phyloP scores from a whole-genome alignment of 164 flowering plant genomes.

The Brasenia schreberi region DNA sequence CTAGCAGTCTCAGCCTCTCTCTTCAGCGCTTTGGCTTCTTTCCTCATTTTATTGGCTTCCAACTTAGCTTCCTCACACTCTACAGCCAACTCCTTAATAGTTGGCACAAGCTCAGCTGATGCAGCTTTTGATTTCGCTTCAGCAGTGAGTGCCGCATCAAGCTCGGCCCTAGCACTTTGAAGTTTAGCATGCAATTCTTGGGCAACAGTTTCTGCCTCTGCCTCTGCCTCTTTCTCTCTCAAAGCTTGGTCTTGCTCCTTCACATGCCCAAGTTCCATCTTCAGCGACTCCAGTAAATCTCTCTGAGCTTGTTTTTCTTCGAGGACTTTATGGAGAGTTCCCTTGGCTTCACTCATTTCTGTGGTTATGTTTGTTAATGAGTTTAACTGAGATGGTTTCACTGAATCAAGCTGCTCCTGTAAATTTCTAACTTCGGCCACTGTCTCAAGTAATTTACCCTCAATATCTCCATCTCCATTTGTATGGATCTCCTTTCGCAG shows the following conservation, averaged over 20 bases:
- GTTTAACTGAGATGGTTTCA: slow-evolving; percentile 52
- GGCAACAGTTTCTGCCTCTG: slow-evolving; percentile 61
- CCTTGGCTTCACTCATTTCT: slow-evolving; percentile 82
- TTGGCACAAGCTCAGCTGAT: slow-evolving; percentile 49
- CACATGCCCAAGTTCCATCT: slow-evolving; percentile 54
- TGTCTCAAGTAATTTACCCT: slow-evolving; percentile 36
- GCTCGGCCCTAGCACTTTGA: slow-evolving; percentile 52
- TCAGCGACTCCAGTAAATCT: slow-evolving; percentile 52
- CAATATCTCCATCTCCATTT: neutral
- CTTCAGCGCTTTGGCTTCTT: slow-evolving; percentile 47
- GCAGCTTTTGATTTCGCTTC: slow-evolving; percentile 47
- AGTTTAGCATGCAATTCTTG: slow-evolving; percentile 69
- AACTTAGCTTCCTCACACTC: slow-evolving; percentile 51
- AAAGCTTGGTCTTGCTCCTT: slow-evolving; percentile 62
- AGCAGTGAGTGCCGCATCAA: slow-evolving; percentile 47
- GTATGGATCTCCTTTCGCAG: neutral
- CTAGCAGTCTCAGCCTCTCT: slow-evolving; percentile 44
- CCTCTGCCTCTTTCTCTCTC: slow-evolving; percentile 45
- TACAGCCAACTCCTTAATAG: slow-evolving; percentile 39
- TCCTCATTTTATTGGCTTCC: slow-evolving; percentile 56
- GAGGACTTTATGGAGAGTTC: slow-evolving; percentile 54
- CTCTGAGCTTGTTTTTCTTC: slow-evolving; percentile 62
- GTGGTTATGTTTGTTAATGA: slow-evolving; percentile 44
- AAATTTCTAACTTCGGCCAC: slow-evolving; percentile 30
- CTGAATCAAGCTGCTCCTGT: slow-evolving; percentile 43